Base-by-base conservation (phyloP, 176 grass and related monocot genomes). In the Musa beccarii region DNA sequence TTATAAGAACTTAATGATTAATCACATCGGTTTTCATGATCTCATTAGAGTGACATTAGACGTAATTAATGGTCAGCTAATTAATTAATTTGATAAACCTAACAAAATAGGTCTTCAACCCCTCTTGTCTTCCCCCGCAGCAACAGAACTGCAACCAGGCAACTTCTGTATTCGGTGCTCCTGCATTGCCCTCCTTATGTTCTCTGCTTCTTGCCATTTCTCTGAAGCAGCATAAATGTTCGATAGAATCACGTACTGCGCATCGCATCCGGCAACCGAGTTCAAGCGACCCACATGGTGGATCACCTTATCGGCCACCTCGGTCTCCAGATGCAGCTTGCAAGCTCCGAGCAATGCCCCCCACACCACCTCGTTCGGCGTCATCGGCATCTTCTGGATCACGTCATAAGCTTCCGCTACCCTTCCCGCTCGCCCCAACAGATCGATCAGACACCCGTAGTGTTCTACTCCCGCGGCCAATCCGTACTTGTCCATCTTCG, bases 321-420 rank as follows among this genome's bases (percentile, higher is more conserved):
- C 81, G 8, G 24, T 20, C 14, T 85, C 69, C 43, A 50, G 66
- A 63, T 89, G 86, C 16, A 89, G 67, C 20, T 68, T 89, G 73
- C 84, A 92, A 72, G 86, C 86, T 56, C 90, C 90, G 57, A 92
- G 84, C 16, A 92, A 54, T 23, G 90, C 75, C 25, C 90, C 90
- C 86, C 84, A 86, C 61, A 92, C 84, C 62, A 92, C 86, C 43
- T 92, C 86, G 20, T 92, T 92, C 14, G 90, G 74, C 25, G 84
- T 72, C 26, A 83, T 54, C 9, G 70, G 69, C 84, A 92, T 92
- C 81, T 49, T 87, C 69, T 82, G 88, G 49, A 92, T 80, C 61
- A 89, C 49, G 13, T 59, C 73, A 19, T 89, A 86, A 17, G 84
- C 81, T 78, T 89, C 90, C 57, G 72, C 83, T 23, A 92, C 21